Percentiles rank a stretch among this genome's conserved stretches.
These are phyloP conservation scores for Ceratonia siliqua DNA, from an alignment of 306 rosid genomes.

Conservation along the genomic window DNA sequence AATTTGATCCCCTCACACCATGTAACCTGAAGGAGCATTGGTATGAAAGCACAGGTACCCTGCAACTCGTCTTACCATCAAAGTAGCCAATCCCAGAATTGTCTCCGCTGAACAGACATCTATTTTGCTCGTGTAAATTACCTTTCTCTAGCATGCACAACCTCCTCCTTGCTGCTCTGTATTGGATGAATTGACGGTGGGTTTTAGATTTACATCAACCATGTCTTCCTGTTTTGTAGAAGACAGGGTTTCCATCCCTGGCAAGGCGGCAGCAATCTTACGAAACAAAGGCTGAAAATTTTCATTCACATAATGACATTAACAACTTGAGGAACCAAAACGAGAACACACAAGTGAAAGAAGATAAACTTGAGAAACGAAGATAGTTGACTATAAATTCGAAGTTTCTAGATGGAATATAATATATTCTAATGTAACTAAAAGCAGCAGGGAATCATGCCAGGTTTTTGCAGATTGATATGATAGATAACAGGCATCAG, in stretches of 20 bases:
- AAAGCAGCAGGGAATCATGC: neutral
- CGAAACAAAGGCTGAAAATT: constrained; percentile 80
- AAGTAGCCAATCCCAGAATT: constrained; percentile 25
- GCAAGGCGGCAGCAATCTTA: constrained; percentile 90
- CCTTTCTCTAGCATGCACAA: constrained; percentile 66
- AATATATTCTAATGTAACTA: neutral
- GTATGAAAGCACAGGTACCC: constrained; percentile 30
- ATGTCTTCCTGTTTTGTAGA: constrained; percentile 84
- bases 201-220: constrained; percentile 77
- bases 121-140: constrained; percentile 19
- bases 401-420: neutral
- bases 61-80: constrained; percentile 22
- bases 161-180: constrained; percentile 83
- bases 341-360: neutral
- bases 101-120: constrained; percentile 11
- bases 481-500: neutral
- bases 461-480: constrained; percentile 3
- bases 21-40: constrained; percentile 24
- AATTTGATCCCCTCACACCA: constrained; percentile 22
- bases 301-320: constrained; percentile 12
- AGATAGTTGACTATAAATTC: neutral
- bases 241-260: constrained; percentile 88
- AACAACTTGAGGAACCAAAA: constrained; percentile 1
- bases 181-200: constrained; percentile 59
- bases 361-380: neutral